phyloP scores from a whole-genome alignment of 2,329 filamentous ascomycete species.

The Fusarium redolens region DNA sequence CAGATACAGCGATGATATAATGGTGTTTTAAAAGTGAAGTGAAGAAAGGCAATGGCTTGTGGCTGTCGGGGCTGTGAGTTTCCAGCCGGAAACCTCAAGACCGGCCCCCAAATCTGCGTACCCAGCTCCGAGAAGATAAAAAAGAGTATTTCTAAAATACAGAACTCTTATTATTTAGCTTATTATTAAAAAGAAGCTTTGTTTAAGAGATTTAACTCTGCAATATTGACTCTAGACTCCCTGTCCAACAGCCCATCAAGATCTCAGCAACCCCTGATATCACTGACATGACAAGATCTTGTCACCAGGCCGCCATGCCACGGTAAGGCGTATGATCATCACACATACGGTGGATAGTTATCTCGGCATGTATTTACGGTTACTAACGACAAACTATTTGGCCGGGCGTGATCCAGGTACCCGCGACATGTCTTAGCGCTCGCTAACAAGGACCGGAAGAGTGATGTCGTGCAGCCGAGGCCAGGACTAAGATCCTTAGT shows the following conservation, averaged over 20 bases:
- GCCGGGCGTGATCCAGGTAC: conserved; percentile 18
- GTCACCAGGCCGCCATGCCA: background rate
- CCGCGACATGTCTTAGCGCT: conserved; percentile 17
- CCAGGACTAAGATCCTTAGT: conserved; percentile 23
- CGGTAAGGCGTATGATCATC: background rate
- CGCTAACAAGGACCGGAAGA: conserved; percentile 16
- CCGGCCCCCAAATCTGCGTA: background rate
- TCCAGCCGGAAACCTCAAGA: background rate
- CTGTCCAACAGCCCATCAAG: background rate
- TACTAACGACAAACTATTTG: background rate
- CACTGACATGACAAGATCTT: conserved; percentile 6
- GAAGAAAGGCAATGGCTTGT: background rate
- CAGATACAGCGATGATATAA: background rate
- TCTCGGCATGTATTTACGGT: background rate
- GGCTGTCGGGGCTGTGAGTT: background rate
- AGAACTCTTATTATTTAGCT: background rate
- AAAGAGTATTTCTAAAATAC: background rate
- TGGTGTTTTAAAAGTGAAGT: background rate
- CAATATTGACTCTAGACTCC: background rate
- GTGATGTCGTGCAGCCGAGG: conserved; percentile 35
- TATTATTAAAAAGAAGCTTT: background rate
- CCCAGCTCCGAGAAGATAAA: background rate
- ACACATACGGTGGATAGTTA: background rate
- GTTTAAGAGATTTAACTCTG: background rate
- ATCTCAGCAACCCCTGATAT: conserved; percentile 6